phyloP scores from a whole-genome alignment of 768 basidiomycete species.

The Macrolepiota dolichaula region DNA sequence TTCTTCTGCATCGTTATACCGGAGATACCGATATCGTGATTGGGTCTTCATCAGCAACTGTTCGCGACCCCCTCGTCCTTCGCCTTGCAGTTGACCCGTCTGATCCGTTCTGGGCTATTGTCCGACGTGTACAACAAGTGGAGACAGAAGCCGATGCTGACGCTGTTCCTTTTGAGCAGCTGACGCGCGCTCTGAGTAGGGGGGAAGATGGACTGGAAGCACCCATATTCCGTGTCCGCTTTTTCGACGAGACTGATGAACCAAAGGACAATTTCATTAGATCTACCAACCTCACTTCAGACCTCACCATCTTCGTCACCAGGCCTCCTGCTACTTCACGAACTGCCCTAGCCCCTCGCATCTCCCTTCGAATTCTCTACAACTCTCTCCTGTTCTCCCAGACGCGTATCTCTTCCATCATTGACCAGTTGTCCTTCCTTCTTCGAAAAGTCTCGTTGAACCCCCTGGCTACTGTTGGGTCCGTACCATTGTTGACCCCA shows the following conservation, averaged over 20 bases:
- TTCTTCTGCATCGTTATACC: constrained; percentile 91
- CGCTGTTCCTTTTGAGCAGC: constrained; percentile 73
- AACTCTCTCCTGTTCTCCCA: constrained; percentile 92
- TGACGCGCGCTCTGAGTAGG: constrained; percentile 66
- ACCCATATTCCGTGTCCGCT: constrained; percentile 90
- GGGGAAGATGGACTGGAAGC: constrained; percentile 56
- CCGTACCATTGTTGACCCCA: constrained; percentile 76
- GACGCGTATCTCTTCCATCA: constrained; percentile 68
- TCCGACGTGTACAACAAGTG: constrained; percentile 79
- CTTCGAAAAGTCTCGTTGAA: constrained; percentile 67
- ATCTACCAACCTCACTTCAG: constrained; percentile 82
- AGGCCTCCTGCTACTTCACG: constrained; percentile 66
- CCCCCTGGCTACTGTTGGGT: constrained; percentile 69
- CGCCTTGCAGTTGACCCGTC: constrained; percentile 78
- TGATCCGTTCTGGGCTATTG: constrained; percentile 87
- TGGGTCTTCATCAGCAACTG: constrained; percentile 77
- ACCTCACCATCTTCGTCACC: constrained; percentile 87
- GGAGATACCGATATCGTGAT: constrained; percentile 93
- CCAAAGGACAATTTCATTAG: constrained; percentile 72
- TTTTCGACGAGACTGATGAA: constrained; percentile 88
- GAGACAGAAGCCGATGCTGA: constrained; percentile 83
- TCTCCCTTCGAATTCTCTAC: constrained; percentile 84
- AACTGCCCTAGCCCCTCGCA: constrained; percentile 65
- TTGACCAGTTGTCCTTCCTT: constrained; percentile 83
- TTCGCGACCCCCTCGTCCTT: constrained; percentile 78